Conservation (phyloP, 2,329 filamentous ascomycete genomes). For the Nectriaceae sp. region DNA sequence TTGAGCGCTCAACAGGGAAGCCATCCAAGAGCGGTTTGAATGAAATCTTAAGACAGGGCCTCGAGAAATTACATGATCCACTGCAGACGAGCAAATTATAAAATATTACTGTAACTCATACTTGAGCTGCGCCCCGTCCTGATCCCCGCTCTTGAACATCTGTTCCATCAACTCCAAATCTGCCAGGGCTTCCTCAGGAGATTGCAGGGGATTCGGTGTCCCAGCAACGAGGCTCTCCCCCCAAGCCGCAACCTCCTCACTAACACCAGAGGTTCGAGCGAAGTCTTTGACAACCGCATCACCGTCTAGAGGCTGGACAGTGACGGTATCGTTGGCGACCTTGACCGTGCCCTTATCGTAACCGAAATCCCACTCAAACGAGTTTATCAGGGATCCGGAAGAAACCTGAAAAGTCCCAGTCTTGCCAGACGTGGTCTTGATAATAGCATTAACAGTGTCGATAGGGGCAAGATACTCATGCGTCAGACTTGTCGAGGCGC, state of each 20-base stretch:
- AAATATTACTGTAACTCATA: conserved; percentile 41
- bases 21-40: conserved; percentile 69
- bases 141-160: conserved; percentile 50
- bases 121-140: conserved; percentile 40
- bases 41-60: conserved; percentile 55
- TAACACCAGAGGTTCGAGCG: conserved; percentile 54
- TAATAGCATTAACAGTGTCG: conserved; percentile 64
- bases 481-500: conserved; percentile 57
- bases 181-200: conserved; percentile 57
- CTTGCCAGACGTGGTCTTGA: conserved; percentile 55
- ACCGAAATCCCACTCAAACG: conserved; percentile 57
- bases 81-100: conserved; percentile 9
- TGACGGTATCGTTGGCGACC: conserved; percentile 47
- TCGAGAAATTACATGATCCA: conserved; percentile 55
- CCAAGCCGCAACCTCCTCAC: conserved; percentile 63
- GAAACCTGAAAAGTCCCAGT: conserved; percentile 60
- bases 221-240: conserved; percentile 53
- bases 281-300: conserved; percentile 43
- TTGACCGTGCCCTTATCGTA: conserved; percentile 59
- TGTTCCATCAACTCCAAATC: conserved; percentile 62
- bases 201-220: conserved; percentile 51
- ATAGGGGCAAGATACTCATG: conserved; percentile 62
- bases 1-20: conserved; percentile 70
- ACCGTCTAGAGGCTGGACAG: conserved; percentile 37
- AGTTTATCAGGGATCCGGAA: conserved; percentile 55